Evolutionary conservation across 140 eudicot genomes (phyloP), one percentile per base, ranked within the genome.

Genomic region (Oenanthe javanica): DNA sequence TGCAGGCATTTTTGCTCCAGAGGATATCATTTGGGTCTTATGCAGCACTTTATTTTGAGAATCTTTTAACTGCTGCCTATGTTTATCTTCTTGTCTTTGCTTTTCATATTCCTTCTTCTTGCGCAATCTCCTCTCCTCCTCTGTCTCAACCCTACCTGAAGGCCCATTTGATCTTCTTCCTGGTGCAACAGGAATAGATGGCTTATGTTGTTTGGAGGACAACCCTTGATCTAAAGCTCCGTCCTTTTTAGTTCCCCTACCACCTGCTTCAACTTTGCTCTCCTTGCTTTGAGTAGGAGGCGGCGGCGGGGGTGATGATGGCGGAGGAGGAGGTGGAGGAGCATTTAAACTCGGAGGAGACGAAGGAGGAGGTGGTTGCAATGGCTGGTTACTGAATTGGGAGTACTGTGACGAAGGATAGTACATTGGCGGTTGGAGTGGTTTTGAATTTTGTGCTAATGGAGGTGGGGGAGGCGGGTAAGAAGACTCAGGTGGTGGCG

Each of bases 91-190:
- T 38, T 27, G 74, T 63, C 71, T 63, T 27, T 27, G 46, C 71
- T 87, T 91, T 83, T 93, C 98, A 67, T 72, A 70, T 54, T 94
- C 98, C 85, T 84, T 86, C 82, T 87, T 94, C 87, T 94, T 94
- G 54, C 98, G 86, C 80, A 80, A 43, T 84, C 96, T 92, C 79
- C 94, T 87, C 82, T 92, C 98, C 55, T 92, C 97, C 55, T 94
- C 97, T 1, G 90, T 87, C 88, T 94, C 97, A 63, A 80, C 77
- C 82, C 92, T 88, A 14, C 87, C 94, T 21, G 83, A 9, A 67
- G 85, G 86, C 48, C 92, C 91, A 72, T 83, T 82, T 0, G 87
- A 18, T 45, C 78, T 87, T 72, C 87, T 91, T 54, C 23, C 81
- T 1, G 87, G 89, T 47, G 85, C 77, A 4, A 91, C 84, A 4